Evolutionary conservation across 371 early-diverging fungal species (phyloP), one percentile per base, ranked within the genome.

Genomic region (Lichtheimia ramosa): DNA sequence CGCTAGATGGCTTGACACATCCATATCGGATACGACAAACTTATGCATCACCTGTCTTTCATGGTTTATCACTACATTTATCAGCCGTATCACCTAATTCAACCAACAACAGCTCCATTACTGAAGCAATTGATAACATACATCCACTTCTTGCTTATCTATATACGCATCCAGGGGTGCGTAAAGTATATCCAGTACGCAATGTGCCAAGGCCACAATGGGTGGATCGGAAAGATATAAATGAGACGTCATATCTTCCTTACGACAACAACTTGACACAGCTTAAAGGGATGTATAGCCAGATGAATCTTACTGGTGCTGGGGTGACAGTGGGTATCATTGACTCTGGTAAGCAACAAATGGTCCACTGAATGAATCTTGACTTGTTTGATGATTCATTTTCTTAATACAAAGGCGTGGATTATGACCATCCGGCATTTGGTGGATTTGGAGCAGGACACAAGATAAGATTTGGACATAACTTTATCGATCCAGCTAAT

Each of bases 381-480:
- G 16, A 8, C 10, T 46, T 0, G 16, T 16, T 0, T 46, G n/a
- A n/a, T n/a, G n/a, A n/a, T 2, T 18, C 46, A 21, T 18, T 6
- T 18, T 6, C 6, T n/a, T 43, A 3, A 18, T 21, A 12, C 12
- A n/a, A 58, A 51, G 83, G 90, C 8, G 65, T 83, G 18, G 79
- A 83, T 46, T 83, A 75, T 63, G 64, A 63, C 48, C 90, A 90
- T 52, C 86, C 87, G 4, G 87, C 86, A 1, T 61, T 90, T 18
- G 87, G 86, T 5, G 75, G 87, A 46, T 84, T 85, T 54, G 89
- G 89, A 1, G 59, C 62, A 13, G 77, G 78, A 5, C 81, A 62
- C 72, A 83, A 78, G 59, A 73, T 86, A 49, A 69, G 59, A 14
- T 27, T 60, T 12, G 77, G 77, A 4, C 43, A 65, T 40, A 65